These are phyloP conservation scores for Solanum hybrid DNA, from an alignment of 305 asterid genomes.

Conservation along the genomic window DNA sequence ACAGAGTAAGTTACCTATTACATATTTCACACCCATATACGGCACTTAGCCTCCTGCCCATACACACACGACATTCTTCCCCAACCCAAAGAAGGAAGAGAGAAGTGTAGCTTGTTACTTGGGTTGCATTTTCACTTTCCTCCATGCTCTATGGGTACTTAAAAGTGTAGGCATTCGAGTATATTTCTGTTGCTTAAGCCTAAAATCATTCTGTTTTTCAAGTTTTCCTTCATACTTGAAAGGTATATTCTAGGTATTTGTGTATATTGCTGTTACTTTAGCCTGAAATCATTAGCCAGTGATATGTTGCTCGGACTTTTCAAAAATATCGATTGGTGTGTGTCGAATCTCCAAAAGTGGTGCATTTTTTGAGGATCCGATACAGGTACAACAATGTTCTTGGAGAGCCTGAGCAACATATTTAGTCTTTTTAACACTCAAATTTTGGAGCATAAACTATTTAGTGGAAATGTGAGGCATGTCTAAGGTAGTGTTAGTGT, in stretches of 20 bases:
- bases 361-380: neutral
- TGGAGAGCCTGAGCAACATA: neutral
- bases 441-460: neutral
- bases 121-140: neutral
- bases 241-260: neutral
- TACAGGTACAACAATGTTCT: neutral
- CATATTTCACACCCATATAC: neutral
- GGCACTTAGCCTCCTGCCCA: neutral
- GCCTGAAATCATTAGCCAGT: neutral
- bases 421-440: neutral
- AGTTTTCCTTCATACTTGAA: neutral
- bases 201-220: neutral
- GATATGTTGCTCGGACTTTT: neutral
- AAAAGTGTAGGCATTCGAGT: neutral
- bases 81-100: neutral
- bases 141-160: neutral
- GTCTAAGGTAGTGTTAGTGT: neutral
- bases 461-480: neutral
- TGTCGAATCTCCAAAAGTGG: neutral
- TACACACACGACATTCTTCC: neutral
- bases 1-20: neutral
- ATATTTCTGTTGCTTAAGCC: neutral
- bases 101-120: neutral
- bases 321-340: neutral
- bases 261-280: neutral